Percentiles rank a stretch among this genome's conserved stretches.
These are phyloP conservation scores for Solanum pinnatisectum DNA, from an alignment of 257 asterid species.

Conservation along the genomic window DNA sequence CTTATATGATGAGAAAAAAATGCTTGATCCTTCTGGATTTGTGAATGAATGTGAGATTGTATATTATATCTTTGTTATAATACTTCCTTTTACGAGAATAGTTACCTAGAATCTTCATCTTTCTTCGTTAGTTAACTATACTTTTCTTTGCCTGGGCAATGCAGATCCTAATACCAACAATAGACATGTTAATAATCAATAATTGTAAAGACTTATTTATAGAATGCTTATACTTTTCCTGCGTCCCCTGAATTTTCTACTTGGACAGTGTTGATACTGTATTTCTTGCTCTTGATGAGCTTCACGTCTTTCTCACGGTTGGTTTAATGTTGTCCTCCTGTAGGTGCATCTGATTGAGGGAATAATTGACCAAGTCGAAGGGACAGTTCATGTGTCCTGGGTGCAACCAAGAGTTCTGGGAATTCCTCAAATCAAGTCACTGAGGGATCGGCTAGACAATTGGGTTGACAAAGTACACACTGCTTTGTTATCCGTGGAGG, in stretches of 20 bases:
- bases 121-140: neutral
- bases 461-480: slow-evolving; percentile 91
- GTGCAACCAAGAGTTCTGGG: slow-evolving; percentile 95
- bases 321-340: neutral
- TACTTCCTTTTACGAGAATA: neutral
- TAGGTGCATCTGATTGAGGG: slow-evolving; percentile 96
- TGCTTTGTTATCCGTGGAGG: slow-evolving; percentile 85
- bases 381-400: slow-evolving; percentile 84
- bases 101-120: neutral
- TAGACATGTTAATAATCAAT: neutral
- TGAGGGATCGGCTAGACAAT: slow-evolving; percentile 68
- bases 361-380: slow-evolving; percentile 87
- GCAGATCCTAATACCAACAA: neutral
- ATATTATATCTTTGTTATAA: neutral
- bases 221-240: neutral
- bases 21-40: neutral
- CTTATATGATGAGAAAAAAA: neutral
- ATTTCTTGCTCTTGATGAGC: neutral
- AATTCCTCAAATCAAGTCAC: slow-evolving; percentile 70
- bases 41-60: neutral
- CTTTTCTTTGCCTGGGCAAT: neutral
- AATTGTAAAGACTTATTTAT: neutral
- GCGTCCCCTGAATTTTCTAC: neutral
- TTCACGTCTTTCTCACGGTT: neutral
- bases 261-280: neutral